Evolutionary conservation across 495 filamentous ascomycete genomes (phyloP).

Genomic region (Lasiosphaeria miniovina): DNA sequence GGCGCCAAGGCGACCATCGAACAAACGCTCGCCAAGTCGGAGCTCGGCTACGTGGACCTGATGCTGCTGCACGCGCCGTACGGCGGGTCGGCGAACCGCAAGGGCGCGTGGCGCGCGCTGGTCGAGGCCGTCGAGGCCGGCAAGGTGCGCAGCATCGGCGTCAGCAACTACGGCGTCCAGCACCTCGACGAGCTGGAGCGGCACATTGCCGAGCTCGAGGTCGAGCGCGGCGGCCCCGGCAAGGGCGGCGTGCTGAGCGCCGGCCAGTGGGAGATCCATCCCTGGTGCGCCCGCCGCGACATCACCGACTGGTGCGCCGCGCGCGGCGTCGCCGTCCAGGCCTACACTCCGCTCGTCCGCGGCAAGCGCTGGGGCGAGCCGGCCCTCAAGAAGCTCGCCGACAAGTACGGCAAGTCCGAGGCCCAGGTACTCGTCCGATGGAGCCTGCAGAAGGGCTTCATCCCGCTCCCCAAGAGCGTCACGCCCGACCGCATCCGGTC

Average conservation of each 20-base stretch:
- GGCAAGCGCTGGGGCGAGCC: slow-evolving; percentile 64
- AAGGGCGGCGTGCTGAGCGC: slow-evolving; percentile 75
- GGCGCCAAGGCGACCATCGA: slow-evolving; percentile 49
- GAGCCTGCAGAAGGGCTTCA: slow-evolving; percentile 78
- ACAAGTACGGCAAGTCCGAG: slow-evolving; percentile 69
- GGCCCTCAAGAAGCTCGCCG: slow-evolving; percentile 53
- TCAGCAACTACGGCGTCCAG: slow-evolving; percentile 66
- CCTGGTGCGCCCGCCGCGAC: slow-evolving; percentile 75
- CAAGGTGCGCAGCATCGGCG: slow-evolving; percentile 62
- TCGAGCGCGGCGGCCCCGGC: slow-evolving; percentile 55
- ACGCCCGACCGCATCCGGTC: slow-evolving; percentile 65
- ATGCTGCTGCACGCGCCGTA: slow-evolving; percentile 62
- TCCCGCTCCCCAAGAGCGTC: slow-evolving; percentile 76
- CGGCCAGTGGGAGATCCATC: slow-evolving; percentile 87
- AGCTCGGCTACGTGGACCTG: slow-evolving; percentile 61
- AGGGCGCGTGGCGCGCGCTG: slow-evolving; percentile 61
- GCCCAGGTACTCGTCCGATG: slow-evolving; percentile 82
- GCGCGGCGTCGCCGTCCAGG: slow-evolving; percentile 69
- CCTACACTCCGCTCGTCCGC: slow-evolving; percentile 76
- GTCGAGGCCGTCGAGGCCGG: slow-evolving; percentile 61
- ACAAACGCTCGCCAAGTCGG: slow-evolving; percentile 48
- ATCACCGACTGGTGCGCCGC: slow-evolving; percentile 73
- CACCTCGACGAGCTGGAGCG: slow-evolving; percentile 71
- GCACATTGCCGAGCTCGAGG: slow-evolving; percentile 66
- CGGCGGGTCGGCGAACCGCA: slow-evolving; percentile 53